These are phyloP conservation scores for Pythium oligandrum DNA, from an alignment of 352 stramenopile genomes.

Conservation along the genomic window DNA sequence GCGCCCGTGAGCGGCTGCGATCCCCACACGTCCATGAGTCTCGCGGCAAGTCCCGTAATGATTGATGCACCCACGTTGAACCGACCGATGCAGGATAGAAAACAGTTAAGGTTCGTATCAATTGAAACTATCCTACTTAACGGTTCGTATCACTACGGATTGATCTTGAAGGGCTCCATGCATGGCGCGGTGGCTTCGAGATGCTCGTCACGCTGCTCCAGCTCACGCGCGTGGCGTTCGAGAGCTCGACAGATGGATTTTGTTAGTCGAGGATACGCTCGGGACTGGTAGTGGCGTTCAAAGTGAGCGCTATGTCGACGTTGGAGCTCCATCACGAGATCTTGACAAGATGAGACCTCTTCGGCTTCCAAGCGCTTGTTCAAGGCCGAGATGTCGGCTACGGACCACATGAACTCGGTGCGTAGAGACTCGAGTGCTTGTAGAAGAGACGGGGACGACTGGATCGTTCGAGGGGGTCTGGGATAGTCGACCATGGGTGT, in stretches of 20 bases:
- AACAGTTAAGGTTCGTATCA: no score
- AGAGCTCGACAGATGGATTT: conserved; percentile 38
- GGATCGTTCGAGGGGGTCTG: conserved; percentile 15
- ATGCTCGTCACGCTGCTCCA: conserved; percentile 15
- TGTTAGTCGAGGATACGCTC: conserved; percentile 42
- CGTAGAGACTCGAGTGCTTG: conserved; percentile 26
- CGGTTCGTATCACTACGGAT: no score
- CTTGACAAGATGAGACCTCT: conserved; percentile 37
- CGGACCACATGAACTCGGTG: conserved; percentile 42
- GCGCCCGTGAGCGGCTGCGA: not conserved
- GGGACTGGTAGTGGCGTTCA: conserved; percentile 42
- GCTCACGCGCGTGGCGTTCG: conserved; percentile 3
- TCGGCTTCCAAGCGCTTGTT: conserved; percentile 24
- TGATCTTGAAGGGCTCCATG: conserved; percentile 8
- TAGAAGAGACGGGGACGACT: conserved; percentile 24
- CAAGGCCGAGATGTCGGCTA: conserved; percentile 27
- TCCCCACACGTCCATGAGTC: conserved; percentile 5
- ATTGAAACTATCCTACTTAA: no score
- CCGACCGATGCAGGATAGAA: no score
- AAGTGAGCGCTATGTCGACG: conserved; percentile 25
- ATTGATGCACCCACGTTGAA: no score
- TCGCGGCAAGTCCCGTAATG: not conserved
- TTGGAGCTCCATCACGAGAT: conserved; percentile 28
- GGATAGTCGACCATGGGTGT: not conserved
- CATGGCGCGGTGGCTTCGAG: conserved; percentile 5